Evolutionary conservation across 371 early-diverging fungal genomes (phyloP).

Genomic region (Mucor indicus): DNA sequence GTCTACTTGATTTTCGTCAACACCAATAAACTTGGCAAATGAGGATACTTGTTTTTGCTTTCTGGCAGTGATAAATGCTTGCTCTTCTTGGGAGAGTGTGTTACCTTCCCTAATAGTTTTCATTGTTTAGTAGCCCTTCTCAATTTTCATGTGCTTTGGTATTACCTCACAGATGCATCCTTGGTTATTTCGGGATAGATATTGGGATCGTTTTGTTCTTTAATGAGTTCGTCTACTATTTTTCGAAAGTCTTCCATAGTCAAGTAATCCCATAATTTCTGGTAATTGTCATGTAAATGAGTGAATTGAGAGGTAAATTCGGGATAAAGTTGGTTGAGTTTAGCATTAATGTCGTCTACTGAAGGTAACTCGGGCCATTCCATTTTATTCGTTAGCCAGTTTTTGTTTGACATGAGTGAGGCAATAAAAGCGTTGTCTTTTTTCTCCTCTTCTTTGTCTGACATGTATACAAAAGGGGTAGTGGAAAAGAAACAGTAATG

Average conservation of each 20-base stretch:
- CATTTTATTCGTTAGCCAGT: not conserved
- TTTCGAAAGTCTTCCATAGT: slow-evolving; percentile 37
- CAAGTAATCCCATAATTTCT: slow-evolving; percentile 30
- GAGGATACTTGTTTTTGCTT: slow-evolving; percentile 43
- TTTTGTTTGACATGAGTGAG: not conserved
- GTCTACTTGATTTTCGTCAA: slow-evolving; percentile 47
- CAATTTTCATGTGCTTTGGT: no score
- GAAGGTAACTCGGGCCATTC: not conserved
- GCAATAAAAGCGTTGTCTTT: not conserved
- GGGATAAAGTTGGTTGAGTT: slow-evolving; percentile 23
- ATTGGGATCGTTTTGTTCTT: slow-evolving; percentile 11
- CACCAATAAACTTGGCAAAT: slow-evolving; percentile 70
- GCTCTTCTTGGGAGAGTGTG: slow-evolving; percentile 43
- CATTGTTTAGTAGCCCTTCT: not conserved
- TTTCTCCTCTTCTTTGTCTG: not conserved
- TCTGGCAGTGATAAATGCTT: slow-evolving; percentile 42
- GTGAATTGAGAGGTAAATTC: slow-evolving; percentile 21
- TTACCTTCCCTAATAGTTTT: slow-evolving; percentile 26
- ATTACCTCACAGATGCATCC: slow-evolving; percentile 33
- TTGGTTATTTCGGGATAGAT: slow-evolving; percentile 27
- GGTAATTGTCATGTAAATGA: slow-evolving; percentile 26
- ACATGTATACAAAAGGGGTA: no score
- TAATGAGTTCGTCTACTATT: slow-evolving; percentile 24
- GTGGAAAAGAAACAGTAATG: no score
- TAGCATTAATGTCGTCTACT: slow-evolving; percentile 21